A percentile compares a stretch with the other conserved stretches of the same genome.
Evolutionary conservation across 371 early-diverging fungal genomes (phyloP).

Genomic region (Nematocida ausubeli): DNA sequence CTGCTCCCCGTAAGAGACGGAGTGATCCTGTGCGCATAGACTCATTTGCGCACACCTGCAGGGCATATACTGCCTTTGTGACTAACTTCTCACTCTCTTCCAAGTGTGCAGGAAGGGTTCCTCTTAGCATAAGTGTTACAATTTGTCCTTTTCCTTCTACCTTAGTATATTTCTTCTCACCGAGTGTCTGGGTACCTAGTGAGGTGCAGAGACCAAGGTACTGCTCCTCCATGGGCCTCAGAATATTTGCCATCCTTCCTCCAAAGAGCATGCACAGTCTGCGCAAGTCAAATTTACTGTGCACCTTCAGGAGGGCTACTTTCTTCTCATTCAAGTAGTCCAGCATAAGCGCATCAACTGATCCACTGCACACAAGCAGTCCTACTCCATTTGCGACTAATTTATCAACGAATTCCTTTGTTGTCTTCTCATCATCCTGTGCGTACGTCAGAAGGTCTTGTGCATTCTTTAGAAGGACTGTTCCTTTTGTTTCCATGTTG

Average conservation of each 20-base stretch:
- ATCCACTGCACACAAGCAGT: constrained; percentile 64
- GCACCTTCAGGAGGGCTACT: constrained; percentile 62
- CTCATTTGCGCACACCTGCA: constrained; percentile 43
- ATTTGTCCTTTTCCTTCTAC: constrained; percentile 51
- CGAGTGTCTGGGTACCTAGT: constrained; percentile 49
- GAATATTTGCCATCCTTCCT: constrained; percentile 53
- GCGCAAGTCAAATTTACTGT: constrained; percentile 65
- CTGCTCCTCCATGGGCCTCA: constrained; percentile 36
- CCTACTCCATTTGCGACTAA: constrained; percentile 75
- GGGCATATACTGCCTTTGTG: constrained; percentile 43
- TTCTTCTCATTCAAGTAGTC: constrained; percentile 63
- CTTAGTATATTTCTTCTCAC: constrained; percentile 59
- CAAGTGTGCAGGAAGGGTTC: constrained; percentile 54
- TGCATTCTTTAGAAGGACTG: constrained; percentile 89
- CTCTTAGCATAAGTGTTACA: constrained; percentile 62
- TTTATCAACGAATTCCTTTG: constrained; percentile 73
- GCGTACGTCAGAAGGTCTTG: constrained; percentile 88
- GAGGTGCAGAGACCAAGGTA: constrained; percentile 40
- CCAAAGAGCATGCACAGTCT: constrained; percentile 62
- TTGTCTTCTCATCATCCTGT: constrained; percentile 74
- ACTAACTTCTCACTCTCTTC: constrained; percentile 63
- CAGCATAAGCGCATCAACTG: constrained; percentile 58
- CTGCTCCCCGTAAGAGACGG: constrained; percentile 40
- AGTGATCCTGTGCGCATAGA: constrained; percentile 44
- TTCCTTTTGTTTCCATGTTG: constrained; percentile 96